Base-by-base conservation (phyloP, 2,329 filamentous ascomycete genomes). In the Clarireedia hainanense region DNA sequence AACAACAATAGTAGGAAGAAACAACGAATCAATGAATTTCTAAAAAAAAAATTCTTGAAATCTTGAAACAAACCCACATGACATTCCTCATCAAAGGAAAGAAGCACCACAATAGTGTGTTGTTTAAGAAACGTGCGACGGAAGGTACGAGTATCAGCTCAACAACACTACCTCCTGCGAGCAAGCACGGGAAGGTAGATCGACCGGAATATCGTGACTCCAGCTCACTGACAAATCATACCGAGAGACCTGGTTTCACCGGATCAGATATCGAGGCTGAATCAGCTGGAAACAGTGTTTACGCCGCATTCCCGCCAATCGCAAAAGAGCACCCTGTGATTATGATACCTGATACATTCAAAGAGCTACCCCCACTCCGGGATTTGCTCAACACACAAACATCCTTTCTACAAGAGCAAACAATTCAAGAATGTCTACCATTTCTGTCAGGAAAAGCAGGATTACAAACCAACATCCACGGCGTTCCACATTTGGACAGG, bases 401-500 rank as follows among this genome's bases (percentile, higher is more conserved):
- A 24, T 90, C 87, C 1, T 68, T 71, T 50, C 69, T 81, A 27
- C 89, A 95, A 70, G 79, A 86, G 57, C 75, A 81, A 55, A 92
- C 88, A 0, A 74, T 89, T 54, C 72, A 81, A 39, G 78, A 80
- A 65, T 88, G 88, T 64, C 72, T 91, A 30, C 85, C 86, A 0
- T 86, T 84, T 61, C 75, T 95, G 15, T 73, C 75, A 36, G 75
- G 75, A 57, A 73, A 76, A 24, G 70, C 72, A 20, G 70, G 72
- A 26, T 68, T 76, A 52, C 63, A 72, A 17, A 79, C 81, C 72
- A 96, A 95, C 72, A 73, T 73, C 51, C 76, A 85, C 69, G 91
- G 90, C 14, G 74, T 96, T 37, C 88, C 90, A 14, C 78, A 77
- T 56, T 80, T 99, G n/a, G 79, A 85, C 63, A 83, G 86, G 43